Evolutionary conservation across 495 filamentous ascomycete genomes (phyloP).

Genomic region (Penicillium arizonense): DNA sequence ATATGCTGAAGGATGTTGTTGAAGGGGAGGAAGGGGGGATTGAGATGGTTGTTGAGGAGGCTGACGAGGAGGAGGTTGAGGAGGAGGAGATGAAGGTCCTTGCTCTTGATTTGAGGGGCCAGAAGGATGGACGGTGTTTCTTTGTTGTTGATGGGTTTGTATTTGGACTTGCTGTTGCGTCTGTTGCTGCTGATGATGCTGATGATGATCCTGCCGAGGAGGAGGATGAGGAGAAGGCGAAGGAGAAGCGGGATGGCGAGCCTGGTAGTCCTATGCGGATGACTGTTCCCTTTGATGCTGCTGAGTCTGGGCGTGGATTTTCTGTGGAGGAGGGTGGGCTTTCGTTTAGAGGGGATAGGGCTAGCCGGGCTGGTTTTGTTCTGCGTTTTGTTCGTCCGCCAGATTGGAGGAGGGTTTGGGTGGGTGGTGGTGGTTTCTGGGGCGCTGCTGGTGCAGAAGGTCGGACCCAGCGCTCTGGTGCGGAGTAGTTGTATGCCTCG

Average conservation of each 20-base stretch:
- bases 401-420: constrained; percentile 36
- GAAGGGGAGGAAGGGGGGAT: constrained; percentile 15
- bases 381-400: constrained; percentile 48
- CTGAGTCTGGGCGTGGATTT: constrained; percentile 29
- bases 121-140: constrained; percentile 8
- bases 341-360: constrained; percentile 22
- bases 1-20: background rate
- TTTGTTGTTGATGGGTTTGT: background rate
- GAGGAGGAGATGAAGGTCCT: constrained; percentile 31
- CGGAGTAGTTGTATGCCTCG: constrained; percentile 84
- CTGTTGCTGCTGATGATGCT: constrained; percentile 7
- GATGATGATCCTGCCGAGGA: constrained; percentile 27
- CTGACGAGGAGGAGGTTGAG: constrained; percentile 30
- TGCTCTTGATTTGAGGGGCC: constrained; percentile 21
- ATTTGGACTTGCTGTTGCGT: background rate
- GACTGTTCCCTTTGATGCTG: constrained; percentile 39
- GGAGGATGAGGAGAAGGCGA: constrained; percentile 37
- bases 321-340: constrained; percentile 21
- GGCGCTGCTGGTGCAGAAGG: constrained; percentile 15
- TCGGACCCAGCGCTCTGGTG: constrained; percentile 73
- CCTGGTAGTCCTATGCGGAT: constrained; percentile 35
- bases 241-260: constrained; percentile 38
- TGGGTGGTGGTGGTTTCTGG: constrained; percentile 1
- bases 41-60: constrained; percentile 24
- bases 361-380: constrained; percentile 20